Conservation (phyloP, 164 flowering plant genomes). For the Vitis labrusca region DNA sequence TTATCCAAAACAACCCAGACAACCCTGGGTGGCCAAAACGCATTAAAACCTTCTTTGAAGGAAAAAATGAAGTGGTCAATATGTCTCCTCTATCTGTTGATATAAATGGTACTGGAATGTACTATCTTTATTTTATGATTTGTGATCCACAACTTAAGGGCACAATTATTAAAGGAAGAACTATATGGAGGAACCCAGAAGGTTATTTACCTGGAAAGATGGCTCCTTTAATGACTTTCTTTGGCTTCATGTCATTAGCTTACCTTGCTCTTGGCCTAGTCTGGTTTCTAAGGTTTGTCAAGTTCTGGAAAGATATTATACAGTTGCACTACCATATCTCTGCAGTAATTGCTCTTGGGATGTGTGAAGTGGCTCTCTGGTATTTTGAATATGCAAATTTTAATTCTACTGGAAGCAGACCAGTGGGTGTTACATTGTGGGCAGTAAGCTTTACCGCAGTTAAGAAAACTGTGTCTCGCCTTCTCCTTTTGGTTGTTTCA, state of each 20-base stretch:
- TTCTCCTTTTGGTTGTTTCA: constrained; percentile 77
- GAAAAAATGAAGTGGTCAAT: constrained; percentile 35
- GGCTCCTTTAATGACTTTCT: constrained; percentile 80
- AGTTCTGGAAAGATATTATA: constrained; percentile 71
- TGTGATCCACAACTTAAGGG: constrained; percentile 76
- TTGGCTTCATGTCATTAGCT: constrained; percentile 78
- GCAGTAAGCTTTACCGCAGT: constrained; percentile 72
- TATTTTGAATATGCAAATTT: constrained; percentile 80
- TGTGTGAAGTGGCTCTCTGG: constrained; percentile 92
- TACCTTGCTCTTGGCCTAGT: constrained; percentile 72
- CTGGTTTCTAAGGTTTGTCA: constrained; percentile 77
- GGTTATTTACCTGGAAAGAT: constrained; percentile 92
- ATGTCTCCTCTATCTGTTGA: constrained; percentile 47
- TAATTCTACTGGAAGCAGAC: constrained; percentile 77
- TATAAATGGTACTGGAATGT: constrained; percentile 75
- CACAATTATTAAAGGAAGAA: constrained; percentile 61
- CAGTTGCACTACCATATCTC: constrained; percentile 76
- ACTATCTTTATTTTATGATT: constrained; percentile 69
- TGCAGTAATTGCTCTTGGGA: constrained; percentile 82
- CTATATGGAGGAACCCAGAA: constrained; percentile 87
- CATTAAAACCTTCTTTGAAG: constrained; percentile 56
- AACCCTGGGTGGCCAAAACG: constrained; percentile 66
- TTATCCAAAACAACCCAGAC: constrained; percentile 47
- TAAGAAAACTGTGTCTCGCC: constrained; percentile 83
- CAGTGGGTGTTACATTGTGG: constrained; percentile 77